Base-by-base conservation (phyloP, 768 basidiomycete species). In the Gymnopilus dilepis region DNA sequence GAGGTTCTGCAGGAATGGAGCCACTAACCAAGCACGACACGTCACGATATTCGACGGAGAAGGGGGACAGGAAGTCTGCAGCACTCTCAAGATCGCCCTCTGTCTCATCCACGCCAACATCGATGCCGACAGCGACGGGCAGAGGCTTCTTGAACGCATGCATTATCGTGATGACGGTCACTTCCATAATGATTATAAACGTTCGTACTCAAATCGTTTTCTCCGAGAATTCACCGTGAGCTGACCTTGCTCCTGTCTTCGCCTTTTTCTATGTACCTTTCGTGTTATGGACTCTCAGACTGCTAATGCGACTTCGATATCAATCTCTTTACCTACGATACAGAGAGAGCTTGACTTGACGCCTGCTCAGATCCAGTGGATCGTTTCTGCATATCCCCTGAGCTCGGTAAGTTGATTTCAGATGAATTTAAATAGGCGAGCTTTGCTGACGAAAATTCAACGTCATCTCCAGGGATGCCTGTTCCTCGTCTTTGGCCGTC, bases 401-500 rank as follows among this genome's bases (percentile, higher is more conserved):
- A 89, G 85, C 67, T 87, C 86, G 11, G 89, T 88, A 43, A 31
- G 69, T 60, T 30, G 33, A 22, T 51, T 52, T 31, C 42, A 2
- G 22, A 45, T 22, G 6, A 45, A 24, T 21, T 19, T 33, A 26
- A 57, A 40, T 50, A 7, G 47, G 52, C 38, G 41, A 45, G 0
- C 15, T 55, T 24, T 9, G 5, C 24, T 34, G 9, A 51, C 24
- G n/a, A 24, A 30, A 31, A 37, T 41, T 50, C 4, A 40, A 45
- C 45, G 17, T 53, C 9, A 38, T 9, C 24, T 21, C 43, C 56
- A 92, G 91, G 91, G 89, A 7, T 95, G 93, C 67, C 77, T 94
- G 11, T 82, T 94, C 3, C 79, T 95, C 9, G 82, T 92, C 12
- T 86, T 85, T 26, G 94, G 94, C 0, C 80, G 92, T n/a, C 72